A percentile compares a stretch with the other conserved stretches of the same genome.
Conservation (phyloP, 2,329 filamentous ascomycete genomes). For the Dactylellina leptospora region DNA sequence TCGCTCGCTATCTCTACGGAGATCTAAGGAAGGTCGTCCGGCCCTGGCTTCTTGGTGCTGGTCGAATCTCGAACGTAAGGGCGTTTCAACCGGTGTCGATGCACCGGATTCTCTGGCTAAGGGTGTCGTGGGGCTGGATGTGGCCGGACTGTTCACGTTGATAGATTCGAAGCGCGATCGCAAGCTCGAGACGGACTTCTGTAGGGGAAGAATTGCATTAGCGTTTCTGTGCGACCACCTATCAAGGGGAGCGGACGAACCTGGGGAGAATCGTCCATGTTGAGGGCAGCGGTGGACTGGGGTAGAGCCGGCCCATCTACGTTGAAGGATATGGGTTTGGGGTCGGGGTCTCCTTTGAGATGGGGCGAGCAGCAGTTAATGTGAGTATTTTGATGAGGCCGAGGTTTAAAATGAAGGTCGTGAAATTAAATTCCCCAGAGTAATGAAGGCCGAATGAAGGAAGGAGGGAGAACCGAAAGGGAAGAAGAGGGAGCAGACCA, state of each 20-base stretch:
- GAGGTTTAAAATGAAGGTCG: no score
- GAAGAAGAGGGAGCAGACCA: not conserved
- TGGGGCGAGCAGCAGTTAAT: no score
- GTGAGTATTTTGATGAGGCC: no score
- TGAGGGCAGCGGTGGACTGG: slow-evolving; percentile 1
- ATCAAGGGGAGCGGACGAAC: slow-evolving; percentile 14
- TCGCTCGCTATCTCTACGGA: slow-evolving; percentile 54
- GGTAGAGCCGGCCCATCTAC: slow-evolving; percentile 37
- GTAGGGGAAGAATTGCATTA: not conserved
- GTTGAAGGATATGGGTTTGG: not conserved
- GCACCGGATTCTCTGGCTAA: slow-evolving; percentile 58
- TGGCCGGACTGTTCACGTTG: slow-evolving; percentile 59
- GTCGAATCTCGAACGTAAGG: slow-evolving; percentile 57
- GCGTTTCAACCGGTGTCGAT: slow-evolving; percentile 60
- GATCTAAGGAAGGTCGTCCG: slow-evolving; percentile 55
- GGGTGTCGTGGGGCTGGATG: slow-evolving; percentile 55
- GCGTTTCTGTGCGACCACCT: not conserved
- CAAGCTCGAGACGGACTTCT: slow-evolving; percentile 80
- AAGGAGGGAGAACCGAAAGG: not conserved
- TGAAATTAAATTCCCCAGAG: not conserved
- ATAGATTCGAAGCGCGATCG: slow-evolving; percentile 84
- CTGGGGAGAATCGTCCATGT: slow-evolving; percentile 53
- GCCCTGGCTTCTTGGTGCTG: slow-evolving; percentile 54
- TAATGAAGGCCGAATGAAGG: not conserved
- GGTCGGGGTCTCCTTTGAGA: not conserved